Evolutionary conservation across 2,329 filamentous ascomycete species (phyloP).

Genomic region (Fusarium chuoi): DNA sequence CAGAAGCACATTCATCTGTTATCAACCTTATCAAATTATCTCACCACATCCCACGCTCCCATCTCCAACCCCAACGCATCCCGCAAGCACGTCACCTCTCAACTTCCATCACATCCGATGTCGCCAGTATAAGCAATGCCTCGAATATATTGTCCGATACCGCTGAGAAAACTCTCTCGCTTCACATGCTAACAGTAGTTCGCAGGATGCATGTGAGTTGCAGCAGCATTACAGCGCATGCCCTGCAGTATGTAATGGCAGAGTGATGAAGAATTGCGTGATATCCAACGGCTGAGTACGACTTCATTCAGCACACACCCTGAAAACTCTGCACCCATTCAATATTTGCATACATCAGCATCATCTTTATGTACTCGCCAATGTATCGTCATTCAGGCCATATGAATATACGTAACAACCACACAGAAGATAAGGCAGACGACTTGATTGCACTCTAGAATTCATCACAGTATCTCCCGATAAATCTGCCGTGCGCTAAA

Average conservation of each 20-base stretch:
- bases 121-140: background rate
- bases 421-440: background rate
- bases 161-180: background rate
- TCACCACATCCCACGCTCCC: conserved; percentile 23
- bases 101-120: conserved; percentile 8
- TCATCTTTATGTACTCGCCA: background rate
- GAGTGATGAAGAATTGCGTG: conserved; percentile 6
- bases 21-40: conserved; percentile 18
- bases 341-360: background rate
- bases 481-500: background rate
- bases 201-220: background rate
- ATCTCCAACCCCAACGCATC: conserved; percentile 16
- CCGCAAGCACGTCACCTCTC: background rate
- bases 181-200: conserved; percentile 17
- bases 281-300: background rate
- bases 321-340: background rate
- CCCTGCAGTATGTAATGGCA: background rate
- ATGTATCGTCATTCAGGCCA: conserved; percentile 1
- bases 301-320: background rate
- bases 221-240: background rate
- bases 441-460: background rate
- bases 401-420: background rate
- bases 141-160: background rate
- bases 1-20: conserved; percentile 8
- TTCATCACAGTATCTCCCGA: background rate